These are phyloP conservation scores for Trichoderma afroharzianum DNA, from an alignment of 2,329 filamentous ascomycete genomes.

Conservation along the genomic window DNA sequence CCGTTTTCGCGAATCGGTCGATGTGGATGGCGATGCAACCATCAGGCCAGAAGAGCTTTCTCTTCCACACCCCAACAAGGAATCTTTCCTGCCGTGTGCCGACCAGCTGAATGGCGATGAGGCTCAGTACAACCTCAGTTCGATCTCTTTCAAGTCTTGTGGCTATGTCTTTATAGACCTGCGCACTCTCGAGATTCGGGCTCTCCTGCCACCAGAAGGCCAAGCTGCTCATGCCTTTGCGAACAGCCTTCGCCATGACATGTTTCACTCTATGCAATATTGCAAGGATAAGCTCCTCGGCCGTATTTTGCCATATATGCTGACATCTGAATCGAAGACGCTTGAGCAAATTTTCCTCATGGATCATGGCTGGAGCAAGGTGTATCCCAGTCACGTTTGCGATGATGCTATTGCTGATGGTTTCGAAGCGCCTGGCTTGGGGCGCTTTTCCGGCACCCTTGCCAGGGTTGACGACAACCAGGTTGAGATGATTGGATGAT, in stretches of 20 bases:
- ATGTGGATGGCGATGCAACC: neutral
- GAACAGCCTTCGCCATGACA: constrained; percentile 20
- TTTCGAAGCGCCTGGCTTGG: constrained; percentile 33
- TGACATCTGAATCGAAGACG: constrained; percentile 27
- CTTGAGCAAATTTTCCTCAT: constrained; percentile 34
- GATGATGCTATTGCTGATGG: constrained; percentile 36
- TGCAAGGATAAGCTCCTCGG: constrained; percentile 36
- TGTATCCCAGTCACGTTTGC: constrained; percentile 33
- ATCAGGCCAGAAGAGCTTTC: neutral
- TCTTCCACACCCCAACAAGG: neutral
- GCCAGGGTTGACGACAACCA: constrained; percentile 6
- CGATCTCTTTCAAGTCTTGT: constrained; percentile 56
- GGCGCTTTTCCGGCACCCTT: constrained; percentile 39
- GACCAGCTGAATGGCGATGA: constrained; percentile 26
- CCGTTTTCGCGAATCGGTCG: neutral
- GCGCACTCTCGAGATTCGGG: constrained; percentile 35
- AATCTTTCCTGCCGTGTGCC: neutral
- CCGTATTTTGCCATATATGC: constrained; percentile 31
- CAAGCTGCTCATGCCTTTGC: neutral
- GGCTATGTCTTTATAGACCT: constrained; percentile 52
- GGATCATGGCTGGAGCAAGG: constrained; percentile 34
- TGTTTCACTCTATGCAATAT: constrained; percentile 34
- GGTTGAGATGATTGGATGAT: neutral
- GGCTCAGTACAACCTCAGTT: constrained; percentile 30
- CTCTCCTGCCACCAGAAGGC: constrained; percentile 27